Evolutionary conservation across 2,329 filamentous ascomycete genomes (phyloP).

Genomic region (Emericellopsis cladophorae): DNA sequence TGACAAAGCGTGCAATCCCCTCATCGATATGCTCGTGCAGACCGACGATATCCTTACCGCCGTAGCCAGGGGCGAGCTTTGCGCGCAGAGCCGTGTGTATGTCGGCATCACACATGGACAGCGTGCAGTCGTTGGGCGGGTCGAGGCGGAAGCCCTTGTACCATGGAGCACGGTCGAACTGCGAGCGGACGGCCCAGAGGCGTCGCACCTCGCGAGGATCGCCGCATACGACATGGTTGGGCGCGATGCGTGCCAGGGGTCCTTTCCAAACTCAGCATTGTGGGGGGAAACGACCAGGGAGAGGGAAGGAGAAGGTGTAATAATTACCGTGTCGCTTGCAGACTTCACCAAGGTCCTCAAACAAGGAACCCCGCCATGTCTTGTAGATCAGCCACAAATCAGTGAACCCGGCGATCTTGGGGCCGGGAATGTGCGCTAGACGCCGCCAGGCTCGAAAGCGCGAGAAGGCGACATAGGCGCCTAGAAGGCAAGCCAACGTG

Average conservation of each 20-base stretch:
- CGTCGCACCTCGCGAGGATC: conserved; percentile 14
- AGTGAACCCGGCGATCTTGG: conserved; percentile 12
- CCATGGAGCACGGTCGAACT: conserved; percentile 17
- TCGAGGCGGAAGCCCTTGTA: conserved; percentile 37
- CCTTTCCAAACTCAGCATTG: conserved; percentile 7
- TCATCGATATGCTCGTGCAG: conserved; percentile 25
- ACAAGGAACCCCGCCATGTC: neutral
- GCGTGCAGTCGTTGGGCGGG: conserved; percentile 33
- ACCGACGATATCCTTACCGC: conserved; percentile 16
- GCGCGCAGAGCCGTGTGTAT: conserved; percentile 25
- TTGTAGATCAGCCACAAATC: conserved; percentile 15
- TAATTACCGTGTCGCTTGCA: conserved; percentile 1
- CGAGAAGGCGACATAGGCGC: neutral
- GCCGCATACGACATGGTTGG: conserved; percentile 15
- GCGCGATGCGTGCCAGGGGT: conserved; percentile 12
- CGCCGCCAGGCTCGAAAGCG: conserved; percentile 4
- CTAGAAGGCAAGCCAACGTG: neutral
- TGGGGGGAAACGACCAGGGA: conserved; percentile 5
- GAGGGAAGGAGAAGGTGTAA: too few species aligned
- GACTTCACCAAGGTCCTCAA: conserved; percentile 1
- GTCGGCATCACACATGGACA: conserved; percentile 33
- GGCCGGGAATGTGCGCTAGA: conserved; percentile 15
- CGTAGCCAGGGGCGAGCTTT: conserved; percentile 13
- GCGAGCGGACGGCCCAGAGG: conserved; percentile 15
- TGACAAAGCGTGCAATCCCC: conserved; percentile 25